Base-by-base conservation (phyloP, 768 basidiomycete genomes). In the Lactifluus pinguis region DNA sequence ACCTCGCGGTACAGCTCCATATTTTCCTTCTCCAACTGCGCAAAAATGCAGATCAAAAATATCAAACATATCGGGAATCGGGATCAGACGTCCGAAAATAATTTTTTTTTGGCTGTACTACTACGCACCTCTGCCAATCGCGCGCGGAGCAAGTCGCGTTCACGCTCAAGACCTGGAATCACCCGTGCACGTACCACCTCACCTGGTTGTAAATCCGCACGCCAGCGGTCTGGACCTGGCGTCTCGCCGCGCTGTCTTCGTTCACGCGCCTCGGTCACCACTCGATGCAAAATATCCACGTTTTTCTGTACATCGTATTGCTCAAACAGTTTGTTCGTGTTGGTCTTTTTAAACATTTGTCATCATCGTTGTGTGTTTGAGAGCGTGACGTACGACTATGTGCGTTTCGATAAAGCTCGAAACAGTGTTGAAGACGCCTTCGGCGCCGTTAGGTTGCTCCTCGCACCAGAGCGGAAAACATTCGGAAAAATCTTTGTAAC, bases 361-460 rank as follows among this genome's bases (percentile, higher is more conserved):
- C 32, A 9, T 34, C 32, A 6, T 34, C 9, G 32, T 9, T 34
- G 25, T 34, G 32, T 5, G 32, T 9, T 34, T 9, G 9, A 34
- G 32, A 9, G 10, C 8, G 1, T 57, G 8, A 58, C 68, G 60
- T 57, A 66, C 72, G 56, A 71, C 77, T 72, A 82, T 85, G 53
- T 83, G 78, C 13, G 81, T 78, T 65, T 90, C 87, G 67, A 89
- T 85, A 56, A 87, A 86, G 63, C 82, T 77, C 6, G 87, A 83
- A 17, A 91, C 82, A 17, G 81, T 82, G 57, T 83, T 84, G 68
- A 69, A 72, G 41, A 72, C 69, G 8, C 69, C 67, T 17, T 70
- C 67, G 29, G 73, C 72, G 38, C 69, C 69, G 49, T 71, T 70
- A 25, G 73, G 71, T 55, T 74, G 62, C 21, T 75, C 74, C 49